Evolutionary conservation across 2,329 filamentous ascomycete genomes (phyloP), one percentile per base, ranked within the genome.

Genomic region (Sporothrix globosa): DNA sequence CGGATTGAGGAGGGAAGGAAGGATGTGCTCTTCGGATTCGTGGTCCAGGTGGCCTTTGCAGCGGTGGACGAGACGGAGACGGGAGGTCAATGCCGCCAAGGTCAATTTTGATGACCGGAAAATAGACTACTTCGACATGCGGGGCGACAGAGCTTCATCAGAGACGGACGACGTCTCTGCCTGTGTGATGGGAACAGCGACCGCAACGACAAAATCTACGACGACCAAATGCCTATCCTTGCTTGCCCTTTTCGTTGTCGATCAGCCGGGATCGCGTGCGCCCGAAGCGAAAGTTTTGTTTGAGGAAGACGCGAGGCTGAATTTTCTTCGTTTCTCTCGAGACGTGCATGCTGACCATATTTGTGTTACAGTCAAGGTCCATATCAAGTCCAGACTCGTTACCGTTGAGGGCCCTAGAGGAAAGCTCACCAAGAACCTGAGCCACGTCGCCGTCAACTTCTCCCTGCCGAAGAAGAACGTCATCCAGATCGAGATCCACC

Each of bases 401-500:
- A 97, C 93, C 81, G 96, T 99, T 82, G 95, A 97, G 88, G 96
- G 96, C 82, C 93, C 95, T 83, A 90, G 93, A 87, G 94, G 90
- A 86, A 97, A 97, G 88, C 92, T 99, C 81, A 86, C 87, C 80
- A 99, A 98, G 92, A 91, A 97, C 84, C 91, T 99, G 78, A 92
- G 91, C 84, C 96, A 99, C 86, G 85, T 99, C 81, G 91, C 95
- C 77, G 95, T 99, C 85, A 96, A 91, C 87, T 99, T 99, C 90
- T 90, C 91, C 77, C 87, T 91, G 83, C 91, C 93, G 80, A 88
- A 90, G 87, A 91, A 92, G 87, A 88, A 92, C 84, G 81, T 91
- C 79, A 94, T 99, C 87, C 91, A 92, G 81, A 97, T 99, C 81
- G 93, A 97, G 87, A 92, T 99, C 82, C 96, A 99, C 91, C 96